These are phyloP conservation scores for Geosmithia morbida DNA, from an alignment of 2,329 filamentous ascomycete species.

Conservation along the genomic window DNA sequence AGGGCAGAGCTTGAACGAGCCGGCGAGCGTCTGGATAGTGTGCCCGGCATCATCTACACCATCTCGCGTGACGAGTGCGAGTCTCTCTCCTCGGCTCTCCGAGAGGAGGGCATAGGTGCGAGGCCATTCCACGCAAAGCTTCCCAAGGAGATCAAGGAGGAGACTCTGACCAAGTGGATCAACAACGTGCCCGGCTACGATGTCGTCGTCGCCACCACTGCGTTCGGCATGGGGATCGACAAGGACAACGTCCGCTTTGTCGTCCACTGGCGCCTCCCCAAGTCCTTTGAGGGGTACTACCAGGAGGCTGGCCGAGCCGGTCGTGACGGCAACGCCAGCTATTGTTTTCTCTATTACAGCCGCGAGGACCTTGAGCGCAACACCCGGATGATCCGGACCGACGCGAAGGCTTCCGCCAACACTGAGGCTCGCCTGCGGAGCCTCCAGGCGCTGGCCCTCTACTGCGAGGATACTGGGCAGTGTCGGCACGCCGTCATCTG, in stretches of 20 bases:
- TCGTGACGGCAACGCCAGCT: slow-evolving; percentile 72
- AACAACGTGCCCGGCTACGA: slow-evolving; percentile 64
- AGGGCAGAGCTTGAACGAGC: slow-evolving; percentile 39
- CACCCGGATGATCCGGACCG: slow-evolving; percentile 36
- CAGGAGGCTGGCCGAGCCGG: slow-evolving; percentile 90
- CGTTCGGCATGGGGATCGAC: slow-evolving; percentile 97
- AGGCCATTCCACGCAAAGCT: slow-evolving; percentile 61
- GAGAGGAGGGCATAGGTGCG: slow-evolving; percentile 56
- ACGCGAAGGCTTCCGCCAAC: slow-evolving; percentile 22
- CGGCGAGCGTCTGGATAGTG: slow-evolving; percentile 43
- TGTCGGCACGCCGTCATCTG: slow-evolving; percentile 69
- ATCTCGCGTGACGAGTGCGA: slow-evolving; percentile 64
- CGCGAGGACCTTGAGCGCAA: slow-evolving; percentile 73
- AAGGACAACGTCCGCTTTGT: slow-evolving; percentile 92
- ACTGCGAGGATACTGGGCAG: slow-evolving; percentile 61
- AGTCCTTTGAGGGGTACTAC: slow-evolving; percentile 91
- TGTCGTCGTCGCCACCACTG: slow-evolving; percentile 87
- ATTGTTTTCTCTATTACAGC: slow-evolving; percentile 84
- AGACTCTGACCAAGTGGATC: slow-evolving; percentile 59
- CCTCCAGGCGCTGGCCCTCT: slow-evolving; percentile 54
- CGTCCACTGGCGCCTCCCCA: slow-evolving; percentile 85
- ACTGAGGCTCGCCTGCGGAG: slow-evolving; percentile 44
- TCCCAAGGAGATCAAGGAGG: slow-evolving; percentile 51
- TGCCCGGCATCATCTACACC: slow-evolving; percentile 70
- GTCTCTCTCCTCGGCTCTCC: slow-evolving; percentile 48